These are phyloP conservation scores for Tuber aestivum DNA, from an alignment of 495 filamentous ascomycete genomes.

Conservation along the genomic window DNA sequence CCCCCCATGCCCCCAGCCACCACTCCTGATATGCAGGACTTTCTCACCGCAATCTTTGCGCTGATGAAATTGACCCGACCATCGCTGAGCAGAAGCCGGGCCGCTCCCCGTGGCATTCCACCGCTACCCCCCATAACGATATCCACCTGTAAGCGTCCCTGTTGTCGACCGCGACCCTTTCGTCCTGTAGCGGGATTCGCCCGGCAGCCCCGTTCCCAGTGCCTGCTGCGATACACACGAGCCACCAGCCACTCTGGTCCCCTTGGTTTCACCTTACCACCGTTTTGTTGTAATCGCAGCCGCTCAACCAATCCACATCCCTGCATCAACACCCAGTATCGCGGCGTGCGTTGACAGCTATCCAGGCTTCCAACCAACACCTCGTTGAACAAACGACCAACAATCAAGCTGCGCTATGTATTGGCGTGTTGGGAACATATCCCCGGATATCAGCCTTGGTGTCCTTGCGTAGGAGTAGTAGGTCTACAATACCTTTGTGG, in stretches of 20 bases:
- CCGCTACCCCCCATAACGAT: background rate
- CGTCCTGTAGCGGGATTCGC: background rate
- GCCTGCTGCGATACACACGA: background rate
- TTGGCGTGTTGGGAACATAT: background rate
- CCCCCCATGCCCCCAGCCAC: background rate
- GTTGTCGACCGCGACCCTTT: background rate
- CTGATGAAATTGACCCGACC: background rate
- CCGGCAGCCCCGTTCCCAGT: background rate
- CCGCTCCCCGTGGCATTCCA: background rate
- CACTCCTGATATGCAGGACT: background rate
- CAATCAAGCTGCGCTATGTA: background rate
- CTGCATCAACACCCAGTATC: background rate
- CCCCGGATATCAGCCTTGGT: background rate
- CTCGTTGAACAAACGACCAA: background rate
- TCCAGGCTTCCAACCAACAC: background rate
- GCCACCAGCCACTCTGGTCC: background rate
- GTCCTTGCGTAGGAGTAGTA: background rate
- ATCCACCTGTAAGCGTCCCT: background rate
- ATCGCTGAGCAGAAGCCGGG: background rate
- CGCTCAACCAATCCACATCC: background rate
- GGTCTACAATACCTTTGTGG: background rate
- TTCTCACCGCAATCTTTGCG: background rate
- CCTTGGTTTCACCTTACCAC: background rate
- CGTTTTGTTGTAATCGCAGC: background rate
- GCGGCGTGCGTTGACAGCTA: background rate